Percentiles rank a stretch among this genome's conserved stretches.
Evolutionary conservation across 2,329 filamentous ascomycete species (phyloP).

Genomic region (Fusarium veterinarium): DNA sequence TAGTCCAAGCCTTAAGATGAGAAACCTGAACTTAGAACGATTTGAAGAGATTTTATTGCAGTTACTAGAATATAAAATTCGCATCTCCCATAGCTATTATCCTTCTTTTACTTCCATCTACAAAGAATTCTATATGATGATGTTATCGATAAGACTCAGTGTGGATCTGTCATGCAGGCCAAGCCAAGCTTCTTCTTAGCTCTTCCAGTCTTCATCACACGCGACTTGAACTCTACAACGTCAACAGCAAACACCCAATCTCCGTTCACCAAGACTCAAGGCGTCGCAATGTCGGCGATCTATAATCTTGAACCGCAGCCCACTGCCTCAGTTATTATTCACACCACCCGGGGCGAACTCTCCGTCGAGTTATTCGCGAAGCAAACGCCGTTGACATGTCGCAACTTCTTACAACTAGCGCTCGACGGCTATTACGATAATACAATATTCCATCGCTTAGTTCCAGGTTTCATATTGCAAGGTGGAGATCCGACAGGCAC

Average conservation of each 20-base stretch:
- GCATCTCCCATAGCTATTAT: background rate
- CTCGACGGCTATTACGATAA: constrained; percentile 95
- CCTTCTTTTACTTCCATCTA: background rate
- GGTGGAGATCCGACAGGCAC: constrained; percentile 95
- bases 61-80: background rate
- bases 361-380: constrained; percentile 94
- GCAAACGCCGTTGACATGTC: constrained; percentile 89
- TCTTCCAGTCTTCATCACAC: constrained; percentile 11
- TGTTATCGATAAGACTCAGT: constrained; percentile 28
- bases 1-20: background rate
- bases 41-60: background rate
- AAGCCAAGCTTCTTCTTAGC: constrained; percentile 26
- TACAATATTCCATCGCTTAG: constrained; percentile 92
- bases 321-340: constrained; percentile 89
- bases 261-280: background rate
- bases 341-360: constrained; percentile 90
- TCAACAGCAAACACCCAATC: background rate
- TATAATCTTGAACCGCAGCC: constrained; percentile 97
- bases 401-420: constrained; percentile 95
- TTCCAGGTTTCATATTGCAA: constrained; percentile 92
- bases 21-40: background rate
- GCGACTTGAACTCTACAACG: constrained; percentile 10
- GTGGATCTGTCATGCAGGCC: constrained; percentile 15
- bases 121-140: background rate
- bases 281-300: constrained; percentile 77